Conservation (phyloP, 495 filamentous ascomycete species). For the Neurospora sp. region DNA sequence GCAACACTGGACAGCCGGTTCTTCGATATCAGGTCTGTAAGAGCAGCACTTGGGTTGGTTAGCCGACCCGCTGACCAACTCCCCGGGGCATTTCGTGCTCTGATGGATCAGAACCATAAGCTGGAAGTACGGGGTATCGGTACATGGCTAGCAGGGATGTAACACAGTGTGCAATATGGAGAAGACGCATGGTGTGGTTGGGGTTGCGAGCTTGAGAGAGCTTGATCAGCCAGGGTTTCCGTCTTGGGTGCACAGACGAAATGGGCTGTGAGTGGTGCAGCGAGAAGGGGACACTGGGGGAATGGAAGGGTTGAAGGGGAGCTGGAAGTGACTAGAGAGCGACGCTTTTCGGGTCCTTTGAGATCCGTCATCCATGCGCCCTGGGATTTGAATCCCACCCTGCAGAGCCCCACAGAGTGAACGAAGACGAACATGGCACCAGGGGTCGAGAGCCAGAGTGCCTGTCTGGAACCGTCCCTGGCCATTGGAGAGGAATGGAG, state of each 20-base stretch:
- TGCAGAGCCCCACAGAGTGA: constrained; percentile 13
- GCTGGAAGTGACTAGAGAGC: not conserved
- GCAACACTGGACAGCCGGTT: not conserved
- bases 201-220: not conserved
- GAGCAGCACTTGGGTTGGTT: constrained; percentile 1
- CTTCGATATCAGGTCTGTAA: not conserved
- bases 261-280: constrained; percentile 5
- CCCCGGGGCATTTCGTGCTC: constrained; percentile 14
- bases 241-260: not conserved
- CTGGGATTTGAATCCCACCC: constrained; percentile 14
- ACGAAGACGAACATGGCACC: constrained; percentile 4
- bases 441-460: constrained; percentile 5
- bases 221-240: not conserved
- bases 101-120: not conserved
- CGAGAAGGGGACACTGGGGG: not conserved
- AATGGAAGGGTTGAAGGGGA: constrained; percentile 1
- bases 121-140: not conserved
- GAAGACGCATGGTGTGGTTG: not conserved
- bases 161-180: not conserved
- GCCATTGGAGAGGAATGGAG: not conserved
- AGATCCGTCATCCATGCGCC: not conserved
- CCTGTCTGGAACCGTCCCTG: not conserved
- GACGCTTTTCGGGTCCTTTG: not conserved
- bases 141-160: not conserved
- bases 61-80: constrained; percentile 9